Conservation (phyloP, 345 rosid species). For the Erucastrum elatum region DNA sequence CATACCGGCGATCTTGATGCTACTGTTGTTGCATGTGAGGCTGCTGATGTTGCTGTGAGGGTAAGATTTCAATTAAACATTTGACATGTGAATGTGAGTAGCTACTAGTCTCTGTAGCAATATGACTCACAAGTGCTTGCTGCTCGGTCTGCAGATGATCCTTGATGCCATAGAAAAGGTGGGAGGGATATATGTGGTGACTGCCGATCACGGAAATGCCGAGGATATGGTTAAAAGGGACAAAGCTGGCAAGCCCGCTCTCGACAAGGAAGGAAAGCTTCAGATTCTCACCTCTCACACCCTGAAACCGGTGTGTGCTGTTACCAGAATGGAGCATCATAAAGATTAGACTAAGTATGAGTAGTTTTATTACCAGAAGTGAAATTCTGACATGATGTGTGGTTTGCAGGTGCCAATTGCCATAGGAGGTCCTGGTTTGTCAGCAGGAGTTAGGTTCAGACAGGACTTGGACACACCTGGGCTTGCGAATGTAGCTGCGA, state of each 20-base stretch:
- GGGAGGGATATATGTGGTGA: constrained; percentile 86
- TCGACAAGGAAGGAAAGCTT: constrained; percentile 74
- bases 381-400: neutral
- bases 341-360: no score
- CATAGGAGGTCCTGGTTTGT: constrained; percentile 91
- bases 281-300: constrained; percentile 99
- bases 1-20: constrained; percentile 93
- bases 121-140: neutral
- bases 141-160: constrained; percentile 60
- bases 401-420: constrained; percentile 86
- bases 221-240: constrained; percentile 99
- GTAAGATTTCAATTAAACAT: constrained; percentile 38
- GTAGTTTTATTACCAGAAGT: neutral
- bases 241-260: constrained; percentile 72
- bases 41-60: constrained; percentile 89
- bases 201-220: constrained; percentile 98
- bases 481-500: constrained; percentile 96
- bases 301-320: constrained; percentile 65
- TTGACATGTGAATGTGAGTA: neutral
- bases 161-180: constrained; percentile 79
- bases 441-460: constrained; percentile 69
- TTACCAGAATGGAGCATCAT: no score
- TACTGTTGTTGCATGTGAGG: constrained; percentile 85
- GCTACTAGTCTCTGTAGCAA: neutral
- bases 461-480: constrained; percentile 65